Percentiles rank a stretch among this genome's conserved stretches.
phyloP scores from a whole-genome alignment of 805 yeast genomes.

The Ogataea populi-albae region DNA sequence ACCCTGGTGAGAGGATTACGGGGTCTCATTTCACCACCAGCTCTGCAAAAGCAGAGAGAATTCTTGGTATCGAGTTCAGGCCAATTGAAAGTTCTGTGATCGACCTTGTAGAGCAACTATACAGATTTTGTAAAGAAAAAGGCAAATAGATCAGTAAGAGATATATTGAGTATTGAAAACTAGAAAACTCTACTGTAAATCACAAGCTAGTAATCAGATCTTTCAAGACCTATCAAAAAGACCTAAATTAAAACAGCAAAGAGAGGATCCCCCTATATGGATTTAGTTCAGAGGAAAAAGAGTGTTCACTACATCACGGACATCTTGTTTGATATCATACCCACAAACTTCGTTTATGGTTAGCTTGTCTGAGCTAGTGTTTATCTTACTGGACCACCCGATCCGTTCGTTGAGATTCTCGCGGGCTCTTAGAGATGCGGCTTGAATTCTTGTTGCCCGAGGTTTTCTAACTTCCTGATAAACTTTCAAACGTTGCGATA shows the following conservation, averaged over 20 bases:
- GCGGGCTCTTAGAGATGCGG: conserved; percentile 32
- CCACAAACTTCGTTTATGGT: conserved; percentile 34
- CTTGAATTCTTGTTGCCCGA: conserved; percentile 32
- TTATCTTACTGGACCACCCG: conserved; percentile 28
- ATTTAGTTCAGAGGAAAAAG: too few species aligned
- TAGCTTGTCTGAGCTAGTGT: conserved; percentile 21
- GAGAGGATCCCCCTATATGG: too few species aligned
- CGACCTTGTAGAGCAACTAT: conserved; percentile 13
- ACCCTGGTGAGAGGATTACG: conserved; percentile 20
- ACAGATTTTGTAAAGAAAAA: neutral
- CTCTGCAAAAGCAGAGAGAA: conserved; percentile 21
- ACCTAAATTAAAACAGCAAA: too few species aligned
- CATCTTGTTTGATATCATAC: conserved; percentile 30
- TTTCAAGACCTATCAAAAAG: too few species aligned
- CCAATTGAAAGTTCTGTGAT: conserved; percentile 12
- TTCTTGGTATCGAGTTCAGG: conserved; percentile 21
- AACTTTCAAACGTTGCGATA: conserved; percentile 24
- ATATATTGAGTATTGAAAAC: neutral
- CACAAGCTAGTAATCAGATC: too few species aligned
- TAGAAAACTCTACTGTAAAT: neutral
- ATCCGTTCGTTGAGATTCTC: conserved; percentile 33
- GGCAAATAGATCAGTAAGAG: neutral
- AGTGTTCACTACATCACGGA: conserved; percentile 8
- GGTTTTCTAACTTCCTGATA: conserved; percentile 29
- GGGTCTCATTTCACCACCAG: conserved; percentile 29